Percentiles rank a stretch among this genome's conserved stretches.
Conservation (phyloP, 176 grass and related monocot species). For the Oryza australiensis region DNA sequence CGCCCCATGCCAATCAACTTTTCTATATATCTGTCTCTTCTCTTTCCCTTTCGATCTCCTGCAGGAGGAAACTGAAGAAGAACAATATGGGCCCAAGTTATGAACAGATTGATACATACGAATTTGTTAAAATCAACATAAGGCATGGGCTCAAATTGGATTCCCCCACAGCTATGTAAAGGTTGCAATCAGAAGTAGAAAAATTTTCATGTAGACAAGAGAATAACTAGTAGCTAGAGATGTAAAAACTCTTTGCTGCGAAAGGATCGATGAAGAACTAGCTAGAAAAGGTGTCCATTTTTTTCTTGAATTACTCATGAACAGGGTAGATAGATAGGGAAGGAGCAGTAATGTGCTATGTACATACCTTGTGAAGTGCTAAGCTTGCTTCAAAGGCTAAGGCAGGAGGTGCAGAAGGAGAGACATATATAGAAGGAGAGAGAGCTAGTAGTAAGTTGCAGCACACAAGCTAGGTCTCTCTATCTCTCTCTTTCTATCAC, state of each 20-base stretch:
- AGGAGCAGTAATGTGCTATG: constrained; percentile 8
- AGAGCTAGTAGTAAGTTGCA: neutral
- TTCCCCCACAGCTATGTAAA: constrained; percentile 1
- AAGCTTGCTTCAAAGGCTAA: constrained; percentile 49
- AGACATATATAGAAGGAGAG: constrained; percentile 55
- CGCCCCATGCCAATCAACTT: constrained; percentile 46
- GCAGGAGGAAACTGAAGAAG: constrained; percentile 8
- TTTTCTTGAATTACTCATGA: constrained; percentile 32
- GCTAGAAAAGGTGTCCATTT: constrained; percentile 11
- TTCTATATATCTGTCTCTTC: neutral
- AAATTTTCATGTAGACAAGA: constrained; percentile 10
- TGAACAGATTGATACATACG: neutral
- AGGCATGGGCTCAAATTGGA: constrained; percentile 18
- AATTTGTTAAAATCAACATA: neutral
- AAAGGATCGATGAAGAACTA: constrained; percentile 34
- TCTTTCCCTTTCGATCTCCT: neutral
- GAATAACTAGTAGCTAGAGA: neutral
- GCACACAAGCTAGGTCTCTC: neutral
- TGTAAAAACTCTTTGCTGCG: neutral
- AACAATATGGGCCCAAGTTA: neutral
- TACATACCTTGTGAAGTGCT: constrained; percentile 41
- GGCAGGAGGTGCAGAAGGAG: constrained; percentile 46
- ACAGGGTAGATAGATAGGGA: constrained; percentile 18
- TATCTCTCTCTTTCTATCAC: neutral
- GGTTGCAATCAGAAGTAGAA: constrained; percentile 30